Percentiles rank a stretch among this genome's conserved stretches.
phyloP scores from a whole-genome alignment of 441 rosid species.

The Croton laevigatus region DNA sequence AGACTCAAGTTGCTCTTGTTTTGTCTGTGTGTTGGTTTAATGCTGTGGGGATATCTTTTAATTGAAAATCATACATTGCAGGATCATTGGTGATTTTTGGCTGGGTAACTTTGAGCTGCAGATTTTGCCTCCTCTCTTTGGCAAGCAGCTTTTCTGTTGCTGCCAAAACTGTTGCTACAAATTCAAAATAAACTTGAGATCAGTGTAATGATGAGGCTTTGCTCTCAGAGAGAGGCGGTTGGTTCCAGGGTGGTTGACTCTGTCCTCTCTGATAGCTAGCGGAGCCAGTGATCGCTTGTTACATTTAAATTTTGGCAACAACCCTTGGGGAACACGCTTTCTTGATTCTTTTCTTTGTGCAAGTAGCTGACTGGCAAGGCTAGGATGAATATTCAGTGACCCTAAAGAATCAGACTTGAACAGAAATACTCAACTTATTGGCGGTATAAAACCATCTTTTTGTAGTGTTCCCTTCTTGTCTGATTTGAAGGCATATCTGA shows the following conservation, averaged over 20 bases:
- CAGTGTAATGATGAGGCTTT: slow-evolving; percentile 45
- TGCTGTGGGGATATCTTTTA: background rate
- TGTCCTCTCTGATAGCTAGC: slow-evolving; percentile 7
- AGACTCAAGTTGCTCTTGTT: too few relatives aligned
- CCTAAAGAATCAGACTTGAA: too few relatives aligned
- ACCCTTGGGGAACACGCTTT: too few relatives aligned
- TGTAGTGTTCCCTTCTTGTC: too few relatives aligned
- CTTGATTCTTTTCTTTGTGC: too few relatives aligned
- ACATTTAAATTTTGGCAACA: too few relatives aligned
- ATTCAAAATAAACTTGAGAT: background rate
- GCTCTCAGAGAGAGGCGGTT: slow-evolving; percentile 25
- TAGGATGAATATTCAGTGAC: too few relatives aligned
- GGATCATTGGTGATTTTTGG: background rate
- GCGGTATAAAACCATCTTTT: too few relatives aligned
- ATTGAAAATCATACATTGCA: background rate
- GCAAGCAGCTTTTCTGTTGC: background rate
- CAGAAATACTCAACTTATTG: too few relatives aligned
- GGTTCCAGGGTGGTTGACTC: slow-evolving; percentile 10
- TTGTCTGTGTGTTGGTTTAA: background rate
- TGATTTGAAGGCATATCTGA: too few relatives aligned
- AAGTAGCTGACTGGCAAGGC: too few relatives aligned
- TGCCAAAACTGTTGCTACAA: background rate
- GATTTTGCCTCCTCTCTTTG: background rate
- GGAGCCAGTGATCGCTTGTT: slow-evolving; percentile 30
- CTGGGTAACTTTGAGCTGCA: background rate